Evolutionary conservation across 805 yeast genomes (phyloP), one percentile per base, ranked within the genome.

Genomic region (Scheffersomyces ergatensis): DNA sequence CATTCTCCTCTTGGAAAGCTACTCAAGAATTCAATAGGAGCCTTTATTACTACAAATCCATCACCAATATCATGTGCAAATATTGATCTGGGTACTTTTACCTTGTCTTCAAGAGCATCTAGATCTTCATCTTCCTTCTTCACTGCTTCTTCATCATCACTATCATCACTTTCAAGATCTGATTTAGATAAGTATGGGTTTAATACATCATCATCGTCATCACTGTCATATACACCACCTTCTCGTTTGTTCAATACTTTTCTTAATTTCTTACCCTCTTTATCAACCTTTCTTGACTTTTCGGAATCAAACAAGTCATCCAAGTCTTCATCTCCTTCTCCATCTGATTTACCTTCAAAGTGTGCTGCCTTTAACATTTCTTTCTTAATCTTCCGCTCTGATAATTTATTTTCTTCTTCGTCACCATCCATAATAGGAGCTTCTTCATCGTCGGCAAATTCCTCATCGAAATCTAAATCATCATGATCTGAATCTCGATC

Each of bases 391-490:
- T 86, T 82, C 49, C 75, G 78, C 62, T 93, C 97, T 38, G 89
- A 85, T 47, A 89, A 85, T 60, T 85, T 89, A 60, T 88, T 86
- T 57, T 93, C 98, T 55, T 93, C 97, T 57, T 92, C 98, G 46
- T 90, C 81, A 35, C 97, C 97, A 55, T 92, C 98, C 74, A 92
- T 80, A 44, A 93, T 86, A 21, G 99, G 99, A 1, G 98, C 98
- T 60, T 92, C 99, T 67, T 93, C 99, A 61, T 93, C 99, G 62
- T 93, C 99, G 20, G 93, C 97, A 64, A 93, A 93, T 60, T 90
- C 97, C 60, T 93, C 98, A 51, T 93, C 97, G 55, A 75, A 92
- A 65, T 92, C 99, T 54, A 93, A 67, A 56, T 89, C 97, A 49
- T 90, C 97, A 48, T 86, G 89, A 43, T 89, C 96, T 9, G 89